These are phyloP conservation scores for Rachicladosporium sp. DNA, from an alignment of 2,329 filamentous ascomycete genomes.

Conservation along the genomic window DNA sequence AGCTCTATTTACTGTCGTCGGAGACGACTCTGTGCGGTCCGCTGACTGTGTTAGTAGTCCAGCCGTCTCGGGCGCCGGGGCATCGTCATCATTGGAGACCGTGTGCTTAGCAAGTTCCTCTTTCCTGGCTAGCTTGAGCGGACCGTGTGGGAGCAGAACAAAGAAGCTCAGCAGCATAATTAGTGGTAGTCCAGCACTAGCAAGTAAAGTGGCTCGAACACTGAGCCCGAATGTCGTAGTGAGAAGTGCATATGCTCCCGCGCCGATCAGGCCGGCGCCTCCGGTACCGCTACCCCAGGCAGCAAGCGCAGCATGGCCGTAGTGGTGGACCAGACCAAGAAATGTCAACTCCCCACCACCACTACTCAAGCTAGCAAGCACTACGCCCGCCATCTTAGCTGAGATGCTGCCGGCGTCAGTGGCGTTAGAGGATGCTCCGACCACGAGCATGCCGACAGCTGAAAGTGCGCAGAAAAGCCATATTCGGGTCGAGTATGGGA, in stretches of 20 bases:
- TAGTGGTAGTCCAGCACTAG: constrained; percentile 65
- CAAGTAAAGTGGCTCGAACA: constrained; percentile 61
- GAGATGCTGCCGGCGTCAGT: constrained; percentile 42
- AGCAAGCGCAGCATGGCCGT: constrained; percentile 74
- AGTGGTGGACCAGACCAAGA: constrained; percentile 82
- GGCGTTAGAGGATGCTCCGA: constrained; percentile 60
- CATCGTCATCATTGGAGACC: constrained; percentile 26
- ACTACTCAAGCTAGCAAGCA: constrained; percentile 72
- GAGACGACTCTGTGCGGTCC: not conserved
- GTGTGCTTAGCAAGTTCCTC: constrained; percentile 42
- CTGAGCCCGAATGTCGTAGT: constrained; percentile 69
- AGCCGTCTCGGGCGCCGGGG: too few species aligned
- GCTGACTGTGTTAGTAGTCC: too few species aligned
- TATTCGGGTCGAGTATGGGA: constrained; percentile 69
- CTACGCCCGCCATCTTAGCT: constrained; percentile 68
- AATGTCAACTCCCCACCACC: constrained; percentile 87
- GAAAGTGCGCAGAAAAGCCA: constrained; percentile 64
- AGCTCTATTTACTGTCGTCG: constrained; percentile 1
- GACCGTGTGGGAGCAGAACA: constrained; percentile 57
- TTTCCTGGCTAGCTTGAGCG: constrained; percentile 39
- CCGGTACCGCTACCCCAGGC: constrained; percentile 90
- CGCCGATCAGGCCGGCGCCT: constrained; percentile 74
- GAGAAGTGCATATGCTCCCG: constrained; percentile 73
- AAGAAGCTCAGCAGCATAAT: constrained; percentile 86
- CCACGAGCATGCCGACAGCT: constrained; percentile 73